Conservation (phyloP, 768 basidiomycete species). For the Lentinula raphanica region DNA sequence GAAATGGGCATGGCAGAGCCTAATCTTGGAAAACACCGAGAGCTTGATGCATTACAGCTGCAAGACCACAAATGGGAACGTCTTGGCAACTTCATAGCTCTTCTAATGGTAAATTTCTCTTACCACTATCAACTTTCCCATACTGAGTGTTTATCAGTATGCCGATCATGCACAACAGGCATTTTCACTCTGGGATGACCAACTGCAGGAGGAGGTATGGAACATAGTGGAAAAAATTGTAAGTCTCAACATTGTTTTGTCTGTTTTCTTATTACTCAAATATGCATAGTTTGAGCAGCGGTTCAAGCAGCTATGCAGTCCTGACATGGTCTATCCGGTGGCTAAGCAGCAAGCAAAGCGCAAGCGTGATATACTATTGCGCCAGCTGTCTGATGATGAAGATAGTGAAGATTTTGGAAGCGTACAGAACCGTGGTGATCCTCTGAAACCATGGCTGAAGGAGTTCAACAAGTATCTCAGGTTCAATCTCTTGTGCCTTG, state of each 20-base stretch:
- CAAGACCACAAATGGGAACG: slow-evolving; percentile 18
- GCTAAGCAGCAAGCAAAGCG: neutral
- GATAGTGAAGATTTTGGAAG: neutral
- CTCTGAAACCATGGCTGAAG: slow-evolving; percentile 11
- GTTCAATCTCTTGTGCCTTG: slow-evolving; percentile 24
- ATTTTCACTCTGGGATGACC: slow-evolving; percentile 24
- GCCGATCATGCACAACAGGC: slow-evolving; percentile 25
- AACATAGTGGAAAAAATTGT: neutral
- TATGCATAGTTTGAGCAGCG: neutral
- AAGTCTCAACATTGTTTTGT: neutral
- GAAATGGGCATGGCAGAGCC: slow-evolving; percentile 17
- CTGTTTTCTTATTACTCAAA: neutral
- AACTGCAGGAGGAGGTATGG: slow-evolving; percentile 10
- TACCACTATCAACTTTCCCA: neutral
- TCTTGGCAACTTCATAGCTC: slow-evolving; percentile 12
- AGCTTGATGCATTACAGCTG: slow-evolving; percentile 14
- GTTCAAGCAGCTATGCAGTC: neutral
- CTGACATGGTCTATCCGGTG: neutral
- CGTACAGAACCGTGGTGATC: slow-evolving; percentile 1
- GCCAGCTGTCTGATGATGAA: slow-evolving; percentile 6
- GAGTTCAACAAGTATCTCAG: slow-evolving; percentile 22
- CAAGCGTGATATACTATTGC: neutral
- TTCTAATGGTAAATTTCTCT: slow-evolving; percentile 15
- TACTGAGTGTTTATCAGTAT: slow-evolving; percentile 13
- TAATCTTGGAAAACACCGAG: slow-evolving; percentile 11